Evolutionary conservation across 139 green algal genomes (phyloP), one percentile per base, ranked within the genome.

Genomic region (Penium margaritaceum): DNA sequence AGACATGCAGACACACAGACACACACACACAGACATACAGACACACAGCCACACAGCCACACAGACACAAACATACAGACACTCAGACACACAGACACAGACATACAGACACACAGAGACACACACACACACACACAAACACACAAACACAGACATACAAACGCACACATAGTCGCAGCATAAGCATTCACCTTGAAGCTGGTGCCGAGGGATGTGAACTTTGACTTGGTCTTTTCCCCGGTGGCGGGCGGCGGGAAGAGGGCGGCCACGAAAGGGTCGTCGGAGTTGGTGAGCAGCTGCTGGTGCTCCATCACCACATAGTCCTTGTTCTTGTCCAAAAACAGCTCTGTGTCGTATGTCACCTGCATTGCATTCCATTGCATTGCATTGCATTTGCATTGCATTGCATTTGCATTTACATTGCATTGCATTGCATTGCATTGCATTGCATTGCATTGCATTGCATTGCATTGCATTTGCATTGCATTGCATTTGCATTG

Each of bases 261-360:
- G 1, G 41, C 68, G 15, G 70, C 19, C 27, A 95, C 77, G 70
- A 96, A 92, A 2, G 54, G 1, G 5, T 78, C 39, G n/a, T 1
- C 58, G 3, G 88, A 92, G 34, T 34, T 75, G 17, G 78, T 77
- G 66, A 98, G 82, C 70, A 99, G 81, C 38, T 70, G 74, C 88
- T 96, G 88, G 85, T 99, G 95, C 87, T 99, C 95, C 15, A 85
- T 84, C 34, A 99, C 88, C 57, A 98, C 89, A 82, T 95, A 98
- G 81, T 99, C 95, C 84, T 90, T 90, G 80, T 97, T 97, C 68
- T 88, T 88, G 5, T 88, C 84, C 39, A 88, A 43, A 72, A 88
- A 88, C 32, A 76, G 63, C 0, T 86, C 78, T 0, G 79, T 82
- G 3, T 82, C 39, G 41, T 88, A 88, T n/a, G 57, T 82, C 61